phyloP scores from a whole-genome alignment of 2,329 filamentous ascomycete genomes.

The Apiospora phragmitis region DNA sequence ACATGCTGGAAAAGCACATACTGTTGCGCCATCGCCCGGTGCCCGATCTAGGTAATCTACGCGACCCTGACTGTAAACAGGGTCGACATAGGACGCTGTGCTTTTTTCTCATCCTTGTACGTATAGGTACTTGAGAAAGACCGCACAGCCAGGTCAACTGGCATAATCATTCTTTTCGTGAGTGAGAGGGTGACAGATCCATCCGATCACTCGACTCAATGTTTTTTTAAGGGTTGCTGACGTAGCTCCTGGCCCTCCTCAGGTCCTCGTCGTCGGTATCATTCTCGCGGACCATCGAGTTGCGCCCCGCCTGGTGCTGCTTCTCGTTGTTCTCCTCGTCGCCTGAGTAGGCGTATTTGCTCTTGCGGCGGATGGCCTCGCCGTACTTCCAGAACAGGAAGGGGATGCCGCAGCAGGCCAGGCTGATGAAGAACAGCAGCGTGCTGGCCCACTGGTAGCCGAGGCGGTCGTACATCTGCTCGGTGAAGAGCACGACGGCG shows the following conservation, averaged over 20 bases:
- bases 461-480: conserved; percentile 75
- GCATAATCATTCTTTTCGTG: background rate
- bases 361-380: conserved; percentile 65
- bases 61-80: background rate
- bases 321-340: conserved; percentile 46
- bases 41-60: background rate
- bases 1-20: background rate
- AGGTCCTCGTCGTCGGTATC: conserved; percentile 40
- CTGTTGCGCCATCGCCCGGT: background rate
- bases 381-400: conserved; percentile 82
- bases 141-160: background rate
- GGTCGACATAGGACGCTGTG: background rate
- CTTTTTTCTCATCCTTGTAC: background rate
- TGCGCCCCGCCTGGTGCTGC: conserved; percentile 12
- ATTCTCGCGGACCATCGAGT: conserved; percentile 30
- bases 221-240: conserved; percentile 42
- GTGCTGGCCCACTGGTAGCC: conserved; percentile 76
- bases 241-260: conserved; percentile 45
- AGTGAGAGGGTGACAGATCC: background rate
- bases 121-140: background rate
- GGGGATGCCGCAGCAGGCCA: conserved; percentile 80
- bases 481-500: conserved; percentile 73
- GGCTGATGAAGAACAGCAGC: conserved; percentile 70
- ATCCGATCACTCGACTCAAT: background rate
- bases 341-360: conserved; percentile 72